A percentile compares a stretch with the other conserved stretches of the same genome.
phyloP scores from a whole-genome alignment of 2,329 filamentous ascomycete genomes.

The Xylaria sp. region DNA sequence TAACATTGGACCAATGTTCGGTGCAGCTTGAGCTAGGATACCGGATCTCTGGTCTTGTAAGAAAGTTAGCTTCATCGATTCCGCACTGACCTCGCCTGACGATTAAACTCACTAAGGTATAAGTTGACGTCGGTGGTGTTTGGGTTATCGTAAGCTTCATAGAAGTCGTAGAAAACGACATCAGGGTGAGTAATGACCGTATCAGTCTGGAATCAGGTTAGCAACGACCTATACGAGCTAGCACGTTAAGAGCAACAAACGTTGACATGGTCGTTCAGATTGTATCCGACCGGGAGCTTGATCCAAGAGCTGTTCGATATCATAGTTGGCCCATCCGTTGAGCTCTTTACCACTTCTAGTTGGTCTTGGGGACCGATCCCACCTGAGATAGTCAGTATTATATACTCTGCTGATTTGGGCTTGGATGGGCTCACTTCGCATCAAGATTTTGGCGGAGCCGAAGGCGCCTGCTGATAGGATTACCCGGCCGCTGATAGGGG shows the following conservation, averaged over 20 bases:
- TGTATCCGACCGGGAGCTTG: constrained; percentile 62
- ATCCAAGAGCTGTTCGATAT: constrained; percentile 59
- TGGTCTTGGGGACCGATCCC: constrained; percentile 69
- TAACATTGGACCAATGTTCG: constrained; percentile 67
- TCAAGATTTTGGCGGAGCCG: constrained; percentile 70
- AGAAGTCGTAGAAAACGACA: constrained; percentile 68
- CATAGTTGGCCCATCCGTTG: constrained; percentile 57
- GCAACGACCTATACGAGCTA: background rate
- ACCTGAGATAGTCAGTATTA: constrained; percentile 33
- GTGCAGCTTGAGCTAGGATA: constrained; percentile 67
- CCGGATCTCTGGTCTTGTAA: constrained; percentile 54
- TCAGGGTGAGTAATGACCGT: constrained; percentile 50
- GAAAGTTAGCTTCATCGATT: constrained; percentile 1
- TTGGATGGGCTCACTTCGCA: constrained; percentile 56
- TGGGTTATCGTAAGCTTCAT: constrained; percentile 60
- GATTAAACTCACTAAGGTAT: constrained; percentile 49
- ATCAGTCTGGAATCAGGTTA: constrained; percentile 49
- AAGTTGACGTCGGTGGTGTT: constrained; percentile 48
- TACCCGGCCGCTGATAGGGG: constrained; percentile 64
- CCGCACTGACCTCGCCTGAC: background rate
- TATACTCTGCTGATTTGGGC: background rate
- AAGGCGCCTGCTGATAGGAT: constrained; percentile 72
- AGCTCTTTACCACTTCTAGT: constrained; percentile 56
- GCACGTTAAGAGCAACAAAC: constrained; percentile 32
- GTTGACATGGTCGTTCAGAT: constrained; percentile 62